Percentiles rank a stretch among this genome's conserved stretches.
phyloP scores from a whole-genome alignment of 805 yeast genomes.

The Sporopachydermia lactativora region DNA sequence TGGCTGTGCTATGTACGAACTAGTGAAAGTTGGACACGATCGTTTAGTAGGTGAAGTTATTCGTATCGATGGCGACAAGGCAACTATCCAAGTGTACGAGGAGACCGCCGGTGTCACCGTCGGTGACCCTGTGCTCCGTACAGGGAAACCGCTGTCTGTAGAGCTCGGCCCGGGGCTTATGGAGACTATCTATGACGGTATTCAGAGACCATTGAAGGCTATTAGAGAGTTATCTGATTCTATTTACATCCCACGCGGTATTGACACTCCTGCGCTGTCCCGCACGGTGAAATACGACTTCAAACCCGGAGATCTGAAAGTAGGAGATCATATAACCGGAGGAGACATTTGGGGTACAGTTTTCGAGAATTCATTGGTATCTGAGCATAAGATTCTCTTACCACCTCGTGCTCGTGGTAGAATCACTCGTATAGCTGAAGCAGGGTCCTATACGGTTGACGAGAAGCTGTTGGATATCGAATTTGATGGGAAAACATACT shows the following conservation, averaged over 20 bases:
- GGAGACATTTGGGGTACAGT: constrained; percentile 95
- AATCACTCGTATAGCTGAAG: constrained; percentile 71
- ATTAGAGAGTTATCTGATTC: constrained; percentile 80
- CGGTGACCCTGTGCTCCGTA: constrained; percentile 96
- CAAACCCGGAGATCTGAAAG: constrained; percentile 62
- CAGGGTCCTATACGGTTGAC: constrained; percentile 85
- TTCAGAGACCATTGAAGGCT: constrained; percentile 95
- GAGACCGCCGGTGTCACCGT: constrained; percentile 99
- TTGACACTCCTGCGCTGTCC: constrained; percentile 88
- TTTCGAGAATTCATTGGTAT: constrained; percentile 83
- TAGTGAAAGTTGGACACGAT: constrained; percentile 96
- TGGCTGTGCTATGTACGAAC: constrained; percentile 99
- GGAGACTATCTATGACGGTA: constrained; percentile 99
- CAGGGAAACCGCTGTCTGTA: constrained; percentile 97
- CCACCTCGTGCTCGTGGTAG: constrained; percentile 99
- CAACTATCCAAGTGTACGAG: constrained; percentile 97
- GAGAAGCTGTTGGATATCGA: constrained; percentile 88
- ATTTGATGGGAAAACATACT: constrained; percentile 72
- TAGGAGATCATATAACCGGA: constrained; percentile 96
- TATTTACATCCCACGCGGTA: constrained; percentile 97
- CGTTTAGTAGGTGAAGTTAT: constrained; percentile 96
- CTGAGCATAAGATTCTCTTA: constrained; percentile 84
- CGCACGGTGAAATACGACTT: constrained; percentile 77
- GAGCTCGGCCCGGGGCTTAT: constrained; percentile 98
- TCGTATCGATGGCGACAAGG: constrained; percentile 91